These are phyloP conservation scores for Colletotrichum sp. DNA, from an alignment of 2,329 filamentous ascomycete species.

Conservation along the genomic window DNA sequence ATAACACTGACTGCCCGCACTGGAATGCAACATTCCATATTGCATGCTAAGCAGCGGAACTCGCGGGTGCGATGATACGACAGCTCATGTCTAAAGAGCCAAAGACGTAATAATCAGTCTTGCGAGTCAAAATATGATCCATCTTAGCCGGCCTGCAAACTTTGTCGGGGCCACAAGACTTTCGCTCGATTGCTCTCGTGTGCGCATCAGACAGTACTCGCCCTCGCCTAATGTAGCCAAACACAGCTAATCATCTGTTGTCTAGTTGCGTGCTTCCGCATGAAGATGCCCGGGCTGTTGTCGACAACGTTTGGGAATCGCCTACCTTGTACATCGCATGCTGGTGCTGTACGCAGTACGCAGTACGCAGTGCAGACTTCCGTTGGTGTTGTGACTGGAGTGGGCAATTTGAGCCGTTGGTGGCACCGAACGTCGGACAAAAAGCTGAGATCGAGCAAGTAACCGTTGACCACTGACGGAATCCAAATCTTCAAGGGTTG, in stretches of 20 bases:
- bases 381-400: background rate
- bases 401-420: background rate
- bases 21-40: background rate
- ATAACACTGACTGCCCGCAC: background rate
- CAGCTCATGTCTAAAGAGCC: background rate
- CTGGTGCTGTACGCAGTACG: background rate
- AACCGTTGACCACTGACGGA: background rate
- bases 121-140: background rate
- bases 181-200: background rate
- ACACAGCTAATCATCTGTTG: background rate
- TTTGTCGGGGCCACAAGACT: background rate
- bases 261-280: background rate
- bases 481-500: background rate
- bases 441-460: background rate
- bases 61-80: background rate
- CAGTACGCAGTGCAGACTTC: background rate
- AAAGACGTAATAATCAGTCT: background rate
- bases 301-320: background rate
- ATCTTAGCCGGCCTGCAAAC: background rate
- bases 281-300: background rate
- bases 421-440: background rate
- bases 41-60: background rate
- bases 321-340: background rate
- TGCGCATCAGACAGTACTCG: no score
- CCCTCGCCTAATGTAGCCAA: background rate